Percentiles rank a stretch among this genome's conserved stretches.
Evolutionary conservation across 345 rosid species (phyloP).

Genomic region (Euclidium syriacum): DNA sequence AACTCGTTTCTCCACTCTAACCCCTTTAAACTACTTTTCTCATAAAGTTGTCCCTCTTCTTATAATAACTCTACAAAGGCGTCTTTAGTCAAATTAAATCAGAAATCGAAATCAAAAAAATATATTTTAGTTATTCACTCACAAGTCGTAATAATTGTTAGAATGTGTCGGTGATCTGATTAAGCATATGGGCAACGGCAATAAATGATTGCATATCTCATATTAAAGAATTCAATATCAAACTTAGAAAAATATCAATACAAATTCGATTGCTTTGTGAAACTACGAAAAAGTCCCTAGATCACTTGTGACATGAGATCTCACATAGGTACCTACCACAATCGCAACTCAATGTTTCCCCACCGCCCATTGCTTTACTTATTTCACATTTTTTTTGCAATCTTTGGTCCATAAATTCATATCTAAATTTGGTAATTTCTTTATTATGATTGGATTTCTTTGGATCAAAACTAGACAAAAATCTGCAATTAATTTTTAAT

Average conservation of each 20-base stretch:
- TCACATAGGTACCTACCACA: constrained; percentile 11
- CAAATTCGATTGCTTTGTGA: background rate
- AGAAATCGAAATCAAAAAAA: background rate
- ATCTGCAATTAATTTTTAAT: too few relatives aligned
- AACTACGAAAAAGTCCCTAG: background rate
- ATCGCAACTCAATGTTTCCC: background rate
- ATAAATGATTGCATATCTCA: constrained; percentile 15
- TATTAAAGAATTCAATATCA: background rate
- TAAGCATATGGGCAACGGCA: constrained; percentile 23
- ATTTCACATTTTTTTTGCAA: too few relatives aligned
- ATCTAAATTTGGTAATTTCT: background rate
- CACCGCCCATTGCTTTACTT: background rate
- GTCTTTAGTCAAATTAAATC: background rate
- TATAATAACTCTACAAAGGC: background rate
- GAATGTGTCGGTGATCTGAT: constrained; percentile 32
- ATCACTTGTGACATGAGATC: background rate
- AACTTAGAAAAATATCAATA: background rate
- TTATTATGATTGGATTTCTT: background rate
- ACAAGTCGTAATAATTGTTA: constrained; percentile 16
- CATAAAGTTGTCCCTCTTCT: background rate
- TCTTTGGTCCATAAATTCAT: background rate
- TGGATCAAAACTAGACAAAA: too few relatives aligned
- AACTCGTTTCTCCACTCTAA: background rate
- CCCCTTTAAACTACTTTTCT: background rate
- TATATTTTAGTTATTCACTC: background rate